Evolutionary conservation across 129 eudicot species (phyloP).

Genomic region (Rutidosis leptorrhynchoides): DNA sequence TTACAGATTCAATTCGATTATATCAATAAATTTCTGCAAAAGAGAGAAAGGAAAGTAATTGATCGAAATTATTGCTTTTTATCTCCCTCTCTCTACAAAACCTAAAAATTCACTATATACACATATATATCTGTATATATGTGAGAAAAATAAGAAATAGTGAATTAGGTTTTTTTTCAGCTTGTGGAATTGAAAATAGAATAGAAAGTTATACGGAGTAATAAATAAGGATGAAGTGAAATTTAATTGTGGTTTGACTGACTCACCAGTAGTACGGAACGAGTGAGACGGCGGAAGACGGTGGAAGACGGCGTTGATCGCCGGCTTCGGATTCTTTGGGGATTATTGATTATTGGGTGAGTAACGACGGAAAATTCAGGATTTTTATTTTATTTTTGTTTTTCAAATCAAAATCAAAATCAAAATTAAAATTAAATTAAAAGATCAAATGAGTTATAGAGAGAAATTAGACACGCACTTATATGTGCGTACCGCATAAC

Average conservation of each 20-base stretch:
- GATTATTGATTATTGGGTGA: conserved; percentile 10
- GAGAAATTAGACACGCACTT: conserved; percentile 13
- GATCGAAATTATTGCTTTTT: conserved; percentile 21
- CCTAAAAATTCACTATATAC: conserved; percentile 10
- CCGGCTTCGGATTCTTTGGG: conserved; percentile 36
- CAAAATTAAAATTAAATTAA: no score
- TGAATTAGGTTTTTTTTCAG: conserved; percentile 24
- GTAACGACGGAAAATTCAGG: conserved; percentile 12
- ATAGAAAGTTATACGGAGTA: no score
- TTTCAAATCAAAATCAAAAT: no score
- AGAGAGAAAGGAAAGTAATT: conserved; percentile 19
- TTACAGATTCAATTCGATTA: conserved; percentile 28
- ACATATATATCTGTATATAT: no score
- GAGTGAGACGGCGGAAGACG: conserved; percentile 23
- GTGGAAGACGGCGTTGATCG: conserved; percentile 32
- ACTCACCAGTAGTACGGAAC: conserved; percentile 9
- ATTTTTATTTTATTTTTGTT: conserved; percentile 3
- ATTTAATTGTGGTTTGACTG: conserved; percentile 13
- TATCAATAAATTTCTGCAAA: conserved; percentile 11
- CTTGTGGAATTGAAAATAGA: background rate
- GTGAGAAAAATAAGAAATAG: conserved; percentile 4
- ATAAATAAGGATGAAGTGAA: background rate
- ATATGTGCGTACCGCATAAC: background rate
- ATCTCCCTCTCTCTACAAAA: conserved; percentile 23
- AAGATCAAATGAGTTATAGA: conserved; percentile 9